These are phyloP conservation scores for Exophiala dermatitidis DNA, from an alignment of 2,329 filamentous ascomycete species.

Conservation along the genomic window DNA sequence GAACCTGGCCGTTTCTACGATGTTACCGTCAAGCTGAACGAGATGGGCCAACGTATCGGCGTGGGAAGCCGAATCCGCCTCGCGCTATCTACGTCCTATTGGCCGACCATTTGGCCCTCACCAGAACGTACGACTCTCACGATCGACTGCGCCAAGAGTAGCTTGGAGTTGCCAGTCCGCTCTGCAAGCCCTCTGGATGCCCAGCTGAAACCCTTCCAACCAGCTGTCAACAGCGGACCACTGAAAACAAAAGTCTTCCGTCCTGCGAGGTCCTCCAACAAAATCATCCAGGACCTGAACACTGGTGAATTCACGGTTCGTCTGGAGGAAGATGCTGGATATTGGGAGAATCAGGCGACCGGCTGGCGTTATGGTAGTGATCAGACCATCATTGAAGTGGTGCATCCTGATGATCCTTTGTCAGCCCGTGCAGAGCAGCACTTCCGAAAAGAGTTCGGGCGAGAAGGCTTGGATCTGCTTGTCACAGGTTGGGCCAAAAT, in stretches of 20 bases:
- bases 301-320: conserved; percentile 1
- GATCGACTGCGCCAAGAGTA: conserved; percentile 8
- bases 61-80: conserved; percentile 10
- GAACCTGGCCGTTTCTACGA: conserved; percentile 9
- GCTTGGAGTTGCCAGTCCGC: conserved; percentile 5
- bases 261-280: conserved; percentile 1
- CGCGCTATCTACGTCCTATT: conserved; percentile 11
- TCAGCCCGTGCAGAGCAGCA: conserved; percentile 8
- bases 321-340: conserved; percentile 1
- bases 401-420: conserved; percentile 11
- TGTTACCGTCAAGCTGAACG: conserved; percentile 6
- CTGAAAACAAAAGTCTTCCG: conserved; percentile 3
- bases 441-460: conserved; percentile 12
- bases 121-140: conserved; percentile 10
- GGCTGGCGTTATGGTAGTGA: conserved; percentile 12
- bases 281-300: conserved; percentile 6
- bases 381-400: conserved; percentile 7
- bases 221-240: conserved; percentile 1
- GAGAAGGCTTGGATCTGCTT: conserved; percentile 4
- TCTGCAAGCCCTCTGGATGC: not conserved
- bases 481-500: conserved; percentile 9
- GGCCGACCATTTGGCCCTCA: conserved; percentile 13
- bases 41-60: conserved; percentile 9
- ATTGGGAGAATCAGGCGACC: conserved; percentile 1
- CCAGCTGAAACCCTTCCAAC: not conserved